Base-by-base conservation (phyloP, 768 basidiomycete species). In the Suillus subalutaceus region DNA sequence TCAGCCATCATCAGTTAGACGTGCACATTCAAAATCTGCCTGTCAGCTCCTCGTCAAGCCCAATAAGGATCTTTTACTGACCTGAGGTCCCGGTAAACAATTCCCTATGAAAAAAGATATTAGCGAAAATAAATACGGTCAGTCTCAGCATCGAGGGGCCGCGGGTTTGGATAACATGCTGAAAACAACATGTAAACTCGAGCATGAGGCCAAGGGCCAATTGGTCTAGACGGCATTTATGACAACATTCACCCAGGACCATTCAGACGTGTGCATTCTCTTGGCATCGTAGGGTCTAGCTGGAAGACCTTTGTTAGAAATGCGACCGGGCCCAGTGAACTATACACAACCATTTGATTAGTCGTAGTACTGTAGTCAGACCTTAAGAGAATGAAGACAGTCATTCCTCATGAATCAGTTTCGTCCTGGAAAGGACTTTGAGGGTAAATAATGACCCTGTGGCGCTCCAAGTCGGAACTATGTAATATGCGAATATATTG, bases 61-160 rank as follows among this genome's bases (percentile, higher is more conserved):
- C 84, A 64, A 89, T 61, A 61, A 88, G 79, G 55, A 89, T 80
- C 58, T 80, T 59, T 88, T 88, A 81, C 82, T 6, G 86, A 85
- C 69, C 88, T 87, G 23, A 89, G 64, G 69, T 88, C 86, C 23
- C 85, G 80, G 63, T 87, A 85, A 12, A 81, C 78, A 60, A 87
- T 74, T 30, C 76, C 78, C 9, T 80, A 89, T 71, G 68, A 84
- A 85, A 15, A n/a, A 41, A 75, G 4, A 16, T 15, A 12, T 15
- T 5, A 18, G 38, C 32, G 75, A 67, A 82, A 84, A 75, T 87
- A 88, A 75, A 90, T 88, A 6, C 76, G 77, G 7, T 78, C 74
- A 0, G 68, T 71, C 1, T 71, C 55, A 6, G 77, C 70, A 10
- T 77, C 71, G 12, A 85, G 67, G 8, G 77, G 8, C 69, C 72